Base-by-base conservation (phyloP, 2,329 filamentous ascomycete genomes). In the Diaporthe helianthi region DNA sequence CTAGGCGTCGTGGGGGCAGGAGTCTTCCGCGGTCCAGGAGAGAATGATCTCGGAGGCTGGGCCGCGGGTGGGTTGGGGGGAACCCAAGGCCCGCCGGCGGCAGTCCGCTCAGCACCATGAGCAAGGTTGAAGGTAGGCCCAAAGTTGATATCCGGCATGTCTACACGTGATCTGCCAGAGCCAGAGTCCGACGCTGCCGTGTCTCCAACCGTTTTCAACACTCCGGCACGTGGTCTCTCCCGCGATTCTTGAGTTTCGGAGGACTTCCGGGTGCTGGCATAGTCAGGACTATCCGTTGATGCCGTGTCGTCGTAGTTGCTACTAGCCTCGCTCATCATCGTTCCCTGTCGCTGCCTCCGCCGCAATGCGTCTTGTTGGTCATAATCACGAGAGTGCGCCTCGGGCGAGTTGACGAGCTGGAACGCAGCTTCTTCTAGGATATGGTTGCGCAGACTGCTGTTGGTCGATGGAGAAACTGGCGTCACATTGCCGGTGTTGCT, bases 121-220 rank as follows among this genome's bases (percentile, higher is more conserved):
- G 70, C 70, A 29, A 71, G 67, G 70, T 92, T 90, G 74, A 93
- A 82, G 0, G 94, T 97, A 7, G 91, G 93, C 0, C 95, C 95
- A 80, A 98, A 98, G 78, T 98, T 90, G 72, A 97, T 87, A 5
- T 86, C 81, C 1, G 93, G 93, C 71, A 97, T 89, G 68, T 88
- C 85, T 29, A 83, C 17, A 33, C 65, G 17, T 41, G 65, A 67
- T 31, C 41, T 58, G 82, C 76, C 0, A 77, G 63, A 70, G 70
- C 51, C 68, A 70, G 49, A 71, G 69, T 68, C 51, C 5, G 70
- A 71, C 29, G 54, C 58, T 24, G 67, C 65, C 10, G 65, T 75
- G n/a, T 83, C 83, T 4, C 93, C 94, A 13, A 94, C 90, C 1
- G 92, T 93, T 77, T 91, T 94, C 77, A 95, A 83, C 8, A 94